Percentiles rank a stretch among this genome's conserved stretches.
Evolutionary conservation across 2,329 filamentous ascomycete species (phyloP).

Genomic region (Venturia nashicola): DNA sequence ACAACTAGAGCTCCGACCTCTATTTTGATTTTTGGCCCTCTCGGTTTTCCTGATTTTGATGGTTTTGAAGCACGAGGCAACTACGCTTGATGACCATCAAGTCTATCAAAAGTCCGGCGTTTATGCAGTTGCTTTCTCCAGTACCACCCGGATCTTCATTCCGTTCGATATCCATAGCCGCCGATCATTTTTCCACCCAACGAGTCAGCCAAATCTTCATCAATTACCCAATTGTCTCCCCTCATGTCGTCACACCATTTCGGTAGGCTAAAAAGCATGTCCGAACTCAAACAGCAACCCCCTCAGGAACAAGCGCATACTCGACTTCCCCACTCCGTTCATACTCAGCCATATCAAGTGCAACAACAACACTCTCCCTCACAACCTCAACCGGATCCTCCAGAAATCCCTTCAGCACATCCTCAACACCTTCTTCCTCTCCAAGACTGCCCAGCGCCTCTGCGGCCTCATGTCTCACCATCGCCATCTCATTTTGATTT

Average conservation of each 20-base stretch:
- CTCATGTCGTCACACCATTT: neutral
- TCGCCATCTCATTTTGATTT: conserved; percentile 72
- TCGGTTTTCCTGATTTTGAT: too few species aligned
- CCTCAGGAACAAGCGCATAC: conserved; percentile 72
- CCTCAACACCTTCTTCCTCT: conserved; percentile 86
- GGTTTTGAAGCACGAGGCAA: neutral
- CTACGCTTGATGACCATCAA: neutral
- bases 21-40: neutral
- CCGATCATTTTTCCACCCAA: neutral
- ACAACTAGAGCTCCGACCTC: conserved; percentile 36
- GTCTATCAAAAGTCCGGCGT: neutral
- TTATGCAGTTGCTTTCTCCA: neutral
- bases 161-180: neutral
- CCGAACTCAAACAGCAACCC: conserved; percentile 13
- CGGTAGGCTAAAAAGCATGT: neutral
- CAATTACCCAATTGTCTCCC: too few species aligned
- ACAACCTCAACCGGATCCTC: conserved; percentile 89
- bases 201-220: neutral
- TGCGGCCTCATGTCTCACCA: conserved; percentile 96
- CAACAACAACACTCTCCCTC: conserved; percentile 86
- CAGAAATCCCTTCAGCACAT: conserved; percentile 68
- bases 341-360: conserved; percentile 94
- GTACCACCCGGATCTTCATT: neutral
- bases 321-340: conserved; percentile 81
- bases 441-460: conserved; percentile 91